Conservation (phyloP, 441 rosid genomes). For the Arabidopsis hybrid region DNA sequence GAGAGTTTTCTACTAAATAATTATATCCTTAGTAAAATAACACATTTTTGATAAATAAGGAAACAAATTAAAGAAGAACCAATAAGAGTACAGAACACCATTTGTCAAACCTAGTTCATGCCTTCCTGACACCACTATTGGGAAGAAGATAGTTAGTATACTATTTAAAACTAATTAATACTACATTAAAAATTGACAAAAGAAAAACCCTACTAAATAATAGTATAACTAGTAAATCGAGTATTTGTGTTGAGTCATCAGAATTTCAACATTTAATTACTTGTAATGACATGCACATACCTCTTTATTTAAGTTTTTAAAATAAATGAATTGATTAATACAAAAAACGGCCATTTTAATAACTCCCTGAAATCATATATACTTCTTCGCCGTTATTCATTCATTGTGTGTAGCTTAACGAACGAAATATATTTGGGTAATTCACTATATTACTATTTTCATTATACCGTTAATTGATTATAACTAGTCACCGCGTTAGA, state of each 20-base stretch:
- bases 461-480: background rate
- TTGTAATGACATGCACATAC: constrained; percentile 30
- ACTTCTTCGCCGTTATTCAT: constrained; percentile 9
- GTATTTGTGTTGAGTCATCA: constrained; percentile 20
- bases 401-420: constrained; percentile 8
- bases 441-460: constrained; percentile 14
- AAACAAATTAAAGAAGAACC: constrained; percentile 34
- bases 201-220: too few species aligned
- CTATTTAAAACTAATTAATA: constrained; percentile 9
- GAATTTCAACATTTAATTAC: constrained; percentile 24
- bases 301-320: background rate
- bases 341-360: background rate
- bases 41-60: constrained; percentile 33
- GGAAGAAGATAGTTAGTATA: background rate
- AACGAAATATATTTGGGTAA: background rate
- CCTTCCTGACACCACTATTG: constrained; percentile 25
- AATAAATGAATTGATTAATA: constrained; percentile 16
- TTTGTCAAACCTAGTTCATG: constrained; percentile 34
- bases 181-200: too few species aligned
- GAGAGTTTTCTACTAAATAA: background rate
- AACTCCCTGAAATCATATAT: background rate
- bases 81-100: constrained; percentile 34
- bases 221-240: background rate
- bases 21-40: background rate
- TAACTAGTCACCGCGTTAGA: constrained; percentile 17